Percentiles rank a stretch among this genome's conserved stretches.
These are phyloP conservation scores for Coelastrella sp. DNA, from an alignment of 139 green algal species.

Conservation along the genomic window DNA sequence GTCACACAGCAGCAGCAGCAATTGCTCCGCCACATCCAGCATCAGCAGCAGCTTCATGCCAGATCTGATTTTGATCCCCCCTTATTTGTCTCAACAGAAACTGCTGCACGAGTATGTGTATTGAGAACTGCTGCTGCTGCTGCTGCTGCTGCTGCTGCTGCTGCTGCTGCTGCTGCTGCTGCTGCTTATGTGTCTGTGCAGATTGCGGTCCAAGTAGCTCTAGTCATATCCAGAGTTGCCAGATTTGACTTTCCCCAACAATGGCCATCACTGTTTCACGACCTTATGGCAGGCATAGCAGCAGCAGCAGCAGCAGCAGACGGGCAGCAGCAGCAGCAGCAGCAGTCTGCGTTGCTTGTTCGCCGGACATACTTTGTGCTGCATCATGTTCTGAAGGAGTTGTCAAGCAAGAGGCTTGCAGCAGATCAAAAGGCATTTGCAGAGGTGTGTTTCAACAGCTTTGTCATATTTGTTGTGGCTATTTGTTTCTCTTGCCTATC, in stretches of 20 bases:
- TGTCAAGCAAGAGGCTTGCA: slow-evolving; percentile 89
- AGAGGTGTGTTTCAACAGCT: too few relatives aligned
- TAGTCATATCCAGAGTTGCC: slow-evolving; percentile 91
- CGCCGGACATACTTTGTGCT: slow-evolving; percentile 87
- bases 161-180: neutral
- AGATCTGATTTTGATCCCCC: too few relatives aligned
- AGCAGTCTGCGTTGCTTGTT: neutral
- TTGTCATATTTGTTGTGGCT: too few relatives aligned
- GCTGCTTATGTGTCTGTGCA: slow-evolving; percentile 41
- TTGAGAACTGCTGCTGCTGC: too few relatives aligned
- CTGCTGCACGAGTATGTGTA: too few relatives aligned
- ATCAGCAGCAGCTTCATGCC: too few relatives aligned
- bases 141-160: neutral
- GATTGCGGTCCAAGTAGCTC: slow-evolving; percentile 87
- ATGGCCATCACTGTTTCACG: slow-evolving; percentile 87
- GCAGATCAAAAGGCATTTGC: slow-evolving; percentile 90
- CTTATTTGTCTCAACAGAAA: too few relatives aligned
- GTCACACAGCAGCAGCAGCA: too few relatives aligned
- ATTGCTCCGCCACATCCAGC: too few relatives aligned
- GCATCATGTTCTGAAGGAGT: slow-evolving; percentile 97
- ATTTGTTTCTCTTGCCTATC: too few relatives aligned
- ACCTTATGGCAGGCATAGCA: slow-evolving; percentile 59
- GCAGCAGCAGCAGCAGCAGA: slow-evolving; percentile 5
- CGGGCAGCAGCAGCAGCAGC: neutral
- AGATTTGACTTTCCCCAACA: slow-evolving; percentile 87